Percentiles rank a stretch among this genome's conserved stretches.
These are phyloP conservation scores for Neonectria faginata DNA, from an alignment of 2,329 filamentous ascomycete species.

Conservation along the genomic window DNA sequence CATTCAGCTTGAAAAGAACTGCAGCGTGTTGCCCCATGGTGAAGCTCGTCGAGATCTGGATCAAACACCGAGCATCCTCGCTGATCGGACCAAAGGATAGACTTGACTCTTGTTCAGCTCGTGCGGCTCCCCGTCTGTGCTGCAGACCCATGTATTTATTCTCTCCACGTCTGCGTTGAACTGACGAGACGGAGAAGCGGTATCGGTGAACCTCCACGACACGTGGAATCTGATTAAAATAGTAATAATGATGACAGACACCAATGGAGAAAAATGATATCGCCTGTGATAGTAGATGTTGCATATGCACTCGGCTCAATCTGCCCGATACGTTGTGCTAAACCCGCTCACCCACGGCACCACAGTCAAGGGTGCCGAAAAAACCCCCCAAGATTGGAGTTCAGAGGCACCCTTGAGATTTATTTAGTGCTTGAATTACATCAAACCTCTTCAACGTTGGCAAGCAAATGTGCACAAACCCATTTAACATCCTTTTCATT, in stretches of 20 bases:
- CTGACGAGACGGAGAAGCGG: neutral
- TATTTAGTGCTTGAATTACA: no score
- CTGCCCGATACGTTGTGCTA: no score
- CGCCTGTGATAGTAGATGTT: neutral
- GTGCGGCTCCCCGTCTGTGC: neutral
- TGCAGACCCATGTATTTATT: neutral
- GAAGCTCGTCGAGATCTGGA: constrained; percentile 13
- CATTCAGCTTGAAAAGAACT: neutral
- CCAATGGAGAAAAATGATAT: neutral
- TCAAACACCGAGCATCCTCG: neutral
- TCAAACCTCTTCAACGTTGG: neutral
- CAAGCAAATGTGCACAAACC: neutral
- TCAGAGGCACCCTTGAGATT: no score
- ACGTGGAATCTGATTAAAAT: neutral
- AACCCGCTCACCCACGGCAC: no score
- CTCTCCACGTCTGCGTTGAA: neutral
- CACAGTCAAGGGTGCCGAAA: no score
- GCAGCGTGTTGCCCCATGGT: constrained; percentile 16
- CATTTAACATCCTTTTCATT: neutral
- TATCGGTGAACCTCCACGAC: neutral
- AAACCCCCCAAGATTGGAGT: no score
- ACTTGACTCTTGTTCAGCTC: neutral
- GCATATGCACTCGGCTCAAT: neutral
- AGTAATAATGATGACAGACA: neutral
- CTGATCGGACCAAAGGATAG: neutral